phyloP scores from a whole-genome alignment of 495 filamentous ascomycete genomes.

The Hyaloscypha variabilis region DNA sequence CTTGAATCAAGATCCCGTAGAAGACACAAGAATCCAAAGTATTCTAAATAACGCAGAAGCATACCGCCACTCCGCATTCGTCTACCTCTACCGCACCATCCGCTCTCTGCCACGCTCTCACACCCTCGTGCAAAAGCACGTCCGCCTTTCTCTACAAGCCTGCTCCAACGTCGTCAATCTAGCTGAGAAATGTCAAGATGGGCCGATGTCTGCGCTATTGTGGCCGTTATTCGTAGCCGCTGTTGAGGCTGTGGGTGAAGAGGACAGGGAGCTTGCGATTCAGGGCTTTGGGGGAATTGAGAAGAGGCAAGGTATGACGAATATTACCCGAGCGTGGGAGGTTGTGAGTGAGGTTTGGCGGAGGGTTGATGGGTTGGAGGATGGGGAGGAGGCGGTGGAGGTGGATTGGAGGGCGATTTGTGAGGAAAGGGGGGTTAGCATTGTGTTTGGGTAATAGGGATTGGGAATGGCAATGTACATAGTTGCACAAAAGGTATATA shows the following conservation, averaged over 20 bases:
- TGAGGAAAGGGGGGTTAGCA: conserved; percentile 51
- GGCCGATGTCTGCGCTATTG: conserved; percentile 60
- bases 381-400: conserved; percentile 35
- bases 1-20: conserved; percentile 8
- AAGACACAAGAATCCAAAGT: conserved; percentile 40
- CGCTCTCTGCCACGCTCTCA: conserved; percentile 46
- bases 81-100: conserved; percentile 62
- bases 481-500: too few species aligned
- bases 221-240: conserved; percentile 65
- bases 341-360: conserved; percentile 61
- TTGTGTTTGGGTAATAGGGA: conserved; percentile 57
- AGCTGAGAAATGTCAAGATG: conserved; percentile 33
- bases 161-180: conserved; percentile 54
- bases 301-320: conserved; percentile 61
- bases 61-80: conserved; percentile 61
- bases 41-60: conserved; percentile 63
- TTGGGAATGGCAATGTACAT: too few species aligned
- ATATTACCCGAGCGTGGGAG: conserved; percentile 59
- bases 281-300: conserved; percentile 51
- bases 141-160: conserved; percentile 49
- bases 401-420: conserved; percentile 51
- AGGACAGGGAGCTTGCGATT: conserved; percentile 46
- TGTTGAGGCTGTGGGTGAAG: conserved; percentile 51
- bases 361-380: conserved; percentile 38
- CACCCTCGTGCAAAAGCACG: conserved; percentile 51